These are phyloP conservation scores for Filobasidium wieringae DNA, from an alignment of 768 basidiomycete genomes.

Conservation along the genomic window DNA sequence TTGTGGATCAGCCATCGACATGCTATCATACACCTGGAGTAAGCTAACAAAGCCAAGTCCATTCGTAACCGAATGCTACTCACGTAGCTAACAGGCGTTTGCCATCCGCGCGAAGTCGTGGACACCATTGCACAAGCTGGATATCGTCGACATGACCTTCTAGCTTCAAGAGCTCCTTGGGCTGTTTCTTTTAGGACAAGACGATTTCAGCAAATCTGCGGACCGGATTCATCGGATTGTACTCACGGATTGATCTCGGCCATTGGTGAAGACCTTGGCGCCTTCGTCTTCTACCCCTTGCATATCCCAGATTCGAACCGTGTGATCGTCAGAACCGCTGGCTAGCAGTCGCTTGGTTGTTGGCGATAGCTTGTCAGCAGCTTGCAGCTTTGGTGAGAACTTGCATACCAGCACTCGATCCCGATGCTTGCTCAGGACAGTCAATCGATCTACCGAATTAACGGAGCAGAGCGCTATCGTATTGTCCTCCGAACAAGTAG, in stretches of 20 bases:
- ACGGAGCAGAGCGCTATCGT: conserved; percentile 32
- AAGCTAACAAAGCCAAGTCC: neutral
- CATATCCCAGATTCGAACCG: conserved; percentile 28
- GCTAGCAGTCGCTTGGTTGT: conserved; percentile 22
- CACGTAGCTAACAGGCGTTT: conserved; percentile 26
- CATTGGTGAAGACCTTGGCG: neutral
- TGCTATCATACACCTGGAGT: neutral
- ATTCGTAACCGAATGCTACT: conserved; percentile 4
- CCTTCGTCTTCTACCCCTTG: conserved; percentile 5
- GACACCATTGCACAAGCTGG: conserved; percentile 12
- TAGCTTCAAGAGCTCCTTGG: conserved; percentile 6
- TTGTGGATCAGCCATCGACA: neutral
- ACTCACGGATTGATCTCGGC: neutral
- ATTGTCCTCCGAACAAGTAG: conserved; percentile 32
- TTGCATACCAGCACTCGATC: conserved; percentile 23
- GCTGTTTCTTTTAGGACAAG: neutral
- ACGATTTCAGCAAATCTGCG: neutral
- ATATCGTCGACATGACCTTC: conserved; percentile 14
- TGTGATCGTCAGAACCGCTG: conserved; percentile 32
- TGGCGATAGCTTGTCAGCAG: conserved; percentile 7
- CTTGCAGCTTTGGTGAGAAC: conserved; percentile 17
- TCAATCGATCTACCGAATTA: conserved; percentile 14
- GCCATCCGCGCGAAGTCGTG: conserved; percentile 4
- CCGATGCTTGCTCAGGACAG: conserved; percentile 22
- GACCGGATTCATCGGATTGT: neutral